Base-by-base conservation (phyloP, 2,329 filamentous ascomycete genomes). In the Cercospora sp. region DNA sequence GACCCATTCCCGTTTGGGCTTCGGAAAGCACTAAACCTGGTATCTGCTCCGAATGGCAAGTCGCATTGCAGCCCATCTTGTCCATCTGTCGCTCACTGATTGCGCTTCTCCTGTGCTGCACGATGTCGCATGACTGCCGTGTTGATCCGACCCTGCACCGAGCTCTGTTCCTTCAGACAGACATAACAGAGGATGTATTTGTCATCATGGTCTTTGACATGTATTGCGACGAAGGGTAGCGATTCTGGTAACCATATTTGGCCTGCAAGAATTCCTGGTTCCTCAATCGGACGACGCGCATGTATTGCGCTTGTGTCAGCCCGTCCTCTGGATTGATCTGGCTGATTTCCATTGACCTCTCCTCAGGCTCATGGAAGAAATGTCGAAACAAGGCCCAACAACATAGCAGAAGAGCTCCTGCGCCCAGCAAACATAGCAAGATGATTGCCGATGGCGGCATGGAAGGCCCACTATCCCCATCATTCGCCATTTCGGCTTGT, bases 251-350 rank as follows among this genome's bases (percentile, higher is more conserved):
- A 16, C 64, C 69, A 61, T 73, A 72, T 42, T 51, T 63, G 42
- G 59, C 61, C 60, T 72, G 68, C 42, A 74, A 45, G 28, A 64
- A 61, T 30, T 74, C 72, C 51, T 72, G 69, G 63, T 70, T 71
- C 33, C 71, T 65, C 9, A 73, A 28, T 7, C 72, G 69, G n/a
- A 74, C 69, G 23, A 69, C n/a, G 12, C 72, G 68, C 71, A 73
- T 72, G 65, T 74, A 73, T 53, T 74, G 72, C 53, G 67, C 66
- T 64, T 74, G 72, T 12, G 71, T 73, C 26, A 68, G 59, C 8
- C 72, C 72, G 36, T 71, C 67, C 1, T 64, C 51, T 12, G 62
- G 60, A 26, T 64, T 45, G 20, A 55, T 45, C 3, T 45, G 40
- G 53, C 33, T 59, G 26, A 64, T 53, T 16, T 60, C 65, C 5